Evolutionary conservation across 805 yeast genomes (phyloP).

Genomic region (Ogataea nitratoaversa): DNA sequence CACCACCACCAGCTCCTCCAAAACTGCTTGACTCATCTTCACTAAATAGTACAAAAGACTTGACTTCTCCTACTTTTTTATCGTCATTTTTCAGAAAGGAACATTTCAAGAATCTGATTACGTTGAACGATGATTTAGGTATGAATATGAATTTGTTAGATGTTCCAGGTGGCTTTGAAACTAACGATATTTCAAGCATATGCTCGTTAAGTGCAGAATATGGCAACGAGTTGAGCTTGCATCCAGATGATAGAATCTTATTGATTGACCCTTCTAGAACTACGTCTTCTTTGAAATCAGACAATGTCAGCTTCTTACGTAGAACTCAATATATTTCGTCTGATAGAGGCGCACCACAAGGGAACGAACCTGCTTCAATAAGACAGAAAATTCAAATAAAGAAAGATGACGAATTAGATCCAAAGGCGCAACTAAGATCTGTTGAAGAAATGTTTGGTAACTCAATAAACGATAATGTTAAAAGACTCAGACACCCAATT

Average conservation of each 20-base stretch:
- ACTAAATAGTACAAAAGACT: slow-evolving; percentile 31
- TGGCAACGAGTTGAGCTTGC: slow-evolving; percentile 40
- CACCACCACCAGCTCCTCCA: slow-evolving; percentile 93
- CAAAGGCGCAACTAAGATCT: slow-evolving; percentile 58
- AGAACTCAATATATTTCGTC: slow-evolving; percentile 91
- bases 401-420: slow-evolving; percentile 41
- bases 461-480: slow-evolving; percentile 37
- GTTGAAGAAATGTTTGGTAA: slow-evolving; percentile 78
- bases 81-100: slow-evolving; percentile 72
- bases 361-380: slow-evolving; percentile 14
- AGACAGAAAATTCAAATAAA: slow-evolving; percentile 19
- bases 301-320: slow-evolving; percentile 59
- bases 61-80: slow-evolving; percentile 51
- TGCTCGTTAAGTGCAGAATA: slow-evolving; percentile 26
- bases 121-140: slow-evolving; percentile 61
- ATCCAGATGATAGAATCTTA: slow-evolving; percentile 71
- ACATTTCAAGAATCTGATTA: slow-evolving; percentile 59
- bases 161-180: slow-evolving; percentile 64
- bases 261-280: slow-evolving; percentile 73
- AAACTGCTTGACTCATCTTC: slow-evolving; percentile 57
- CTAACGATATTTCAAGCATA: slow-evolving; percentile 26
- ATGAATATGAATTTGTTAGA: slow-evolving; percentile 69
- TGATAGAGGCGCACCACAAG: slow-evolving; percentile 35
- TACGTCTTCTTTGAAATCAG: slow-evolving; percentile 36
- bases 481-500: slow-evolving; percentile 67